phyloP scores from a whole-genome alignment of 306 rosid genomes.

The Prunus salicina region DNA sequence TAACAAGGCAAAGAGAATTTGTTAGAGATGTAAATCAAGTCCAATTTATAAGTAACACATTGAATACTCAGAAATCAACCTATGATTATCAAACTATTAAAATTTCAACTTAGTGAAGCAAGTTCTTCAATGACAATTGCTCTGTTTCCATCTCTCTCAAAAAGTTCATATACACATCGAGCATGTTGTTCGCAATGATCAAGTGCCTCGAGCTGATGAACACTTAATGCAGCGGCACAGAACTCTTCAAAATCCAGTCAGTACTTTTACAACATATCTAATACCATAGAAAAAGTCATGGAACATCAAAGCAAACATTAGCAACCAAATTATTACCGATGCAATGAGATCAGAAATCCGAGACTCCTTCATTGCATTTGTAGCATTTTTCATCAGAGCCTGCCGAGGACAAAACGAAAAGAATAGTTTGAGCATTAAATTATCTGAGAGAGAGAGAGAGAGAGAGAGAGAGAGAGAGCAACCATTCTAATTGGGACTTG shows the following conservation, averaged over 20 bases:
- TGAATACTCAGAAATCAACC: background rate
- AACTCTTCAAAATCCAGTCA: slow-evolving; percentile 93
- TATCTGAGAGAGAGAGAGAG: too few species aligned
- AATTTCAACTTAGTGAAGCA: slow-evolving; percentile 68
- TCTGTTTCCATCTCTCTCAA: slow-evolving; percentile 88
- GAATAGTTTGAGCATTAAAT: too few species aligned
- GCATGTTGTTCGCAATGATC: slow-evolving; percentile 96
- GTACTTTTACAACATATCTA: slow-evolving; percentile 11
- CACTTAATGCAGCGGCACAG: slow-evolving; percentile 87
- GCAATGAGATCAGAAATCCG: slow-evolving; percentile 72
- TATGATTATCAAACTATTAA: background rate
- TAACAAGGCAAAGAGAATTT: too few species aligned
- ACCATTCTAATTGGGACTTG: too few species aligned
- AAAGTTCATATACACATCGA: slow-evolving; percentile 89
- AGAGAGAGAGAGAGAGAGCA: too few species aligned
- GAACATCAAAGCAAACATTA: background rate
- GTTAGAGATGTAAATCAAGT: background rate
- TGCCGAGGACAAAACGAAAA: too few species aligned
- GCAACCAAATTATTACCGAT: slow-evolving; percentile 45
- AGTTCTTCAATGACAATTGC: slow-evolving; percentile 94
- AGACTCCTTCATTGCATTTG: slow-evolving; percentile 95
- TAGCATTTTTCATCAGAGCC: slow-evolving; percentile 72
- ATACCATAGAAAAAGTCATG: slow-evolving; percentile 14
- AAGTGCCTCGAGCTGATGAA: slow-evolving; percentile 97
- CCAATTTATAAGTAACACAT: background rate